Conservation (phyloP, 306 rosid genomes). For the Quercus mongolica region DNA sequence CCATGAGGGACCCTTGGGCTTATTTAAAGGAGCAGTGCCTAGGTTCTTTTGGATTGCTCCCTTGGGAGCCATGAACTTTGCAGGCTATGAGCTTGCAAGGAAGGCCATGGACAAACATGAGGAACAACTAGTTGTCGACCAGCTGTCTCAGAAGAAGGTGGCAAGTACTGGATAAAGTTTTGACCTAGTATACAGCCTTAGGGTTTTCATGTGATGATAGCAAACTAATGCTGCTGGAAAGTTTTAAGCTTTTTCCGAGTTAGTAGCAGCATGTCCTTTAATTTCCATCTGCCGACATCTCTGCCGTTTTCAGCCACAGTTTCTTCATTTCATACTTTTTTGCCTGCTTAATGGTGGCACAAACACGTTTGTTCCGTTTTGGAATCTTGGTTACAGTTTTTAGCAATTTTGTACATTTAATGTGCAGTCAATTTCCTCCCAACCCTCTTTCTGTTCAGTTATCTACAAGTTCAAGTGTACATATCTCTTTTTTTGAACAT, state of each 20-base stretch:
- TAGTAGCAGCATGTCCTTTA: slow-evolving; percentile 28
- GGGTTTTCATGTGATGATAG: slow-evolving; percentile 4
- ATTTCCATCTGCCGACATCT: slow-evolving; percentile 46
- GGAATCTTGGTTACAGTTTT: slow-evolving; percentile 28
- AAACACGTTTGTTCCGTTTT: slow-evolving; percentile 20
- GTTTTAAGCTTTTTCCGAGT: slow-evolving; percentile 35
- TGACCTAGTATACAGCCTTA: background rate
- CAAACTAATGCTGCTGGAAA: slow-evolving; percentile 32
- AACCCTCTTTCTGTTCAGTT: background rate
- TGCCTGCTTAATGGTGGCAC: slow-evolving; percentile 44
- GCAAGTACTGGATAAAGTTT: slow-evolving; percentile 38
- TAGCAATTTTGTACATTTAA: background rate
- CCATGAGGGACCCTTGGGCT: slow-evolving; percentile 86
- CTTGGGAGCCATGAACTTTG: slow-evolving; percentile 97
- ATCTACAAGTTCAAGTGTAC: background rate
- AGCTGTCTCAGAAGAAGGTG: slow-evolving; percentile 41
- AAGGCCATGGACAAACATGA: slow-evolving; percentile 90
- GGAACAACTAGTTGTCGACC: slow-evolving; percentile 40
- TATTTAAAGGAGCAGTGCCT: slow-evolving; percentile 93
- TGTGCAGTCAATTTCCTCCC: background rate
- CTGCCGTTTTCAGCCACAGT: slow-evolving; percentile 22
- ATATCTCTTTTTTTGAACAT: background rate
- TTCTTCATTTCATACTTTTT: slow-evolving; percentile 29
- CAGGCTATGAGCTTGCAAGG: slow-evolving; percentile 91
- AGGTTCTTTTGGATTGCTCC: slow-evolving; percentile 99